Evolutionary conservation across 345 rosid genomes (phyloP), one percentile per base, ranked within the genome.

Genomic region (Gossypium raimondii): DNA sequence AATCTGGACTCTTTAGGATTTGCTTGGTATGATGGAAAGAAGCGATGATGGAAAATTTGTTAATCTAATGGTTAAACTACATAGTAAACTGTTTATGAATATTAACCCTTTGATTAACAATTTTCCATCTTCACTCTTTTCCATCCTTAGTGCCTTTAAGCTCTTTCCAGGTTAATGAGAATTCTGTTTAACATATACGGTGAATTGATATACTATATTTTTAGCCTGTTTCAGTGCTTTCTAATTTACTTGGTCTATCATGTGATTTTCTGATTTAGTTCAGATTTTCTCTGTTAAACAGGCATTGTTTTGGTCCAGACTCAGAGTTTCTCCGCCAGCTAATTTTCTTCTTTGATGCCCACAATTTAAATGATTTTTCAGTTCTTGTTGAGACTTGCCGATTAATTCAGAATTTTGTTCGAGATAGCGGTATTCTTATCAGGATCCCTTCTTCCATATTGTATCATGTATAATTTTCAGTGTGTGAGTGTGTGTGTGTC

Each of bases 231-330:
- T 59, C 27, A 27, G 67, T 38, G 13, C 10, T n/a, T 61, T 79
- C 60, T 45, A 11, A 68, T 17, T 17, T 50, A 50, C 0, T 45
- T 70, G 29, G 47, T 68, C 41, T 53, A 12, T 27, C 1, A 8
- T 17, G 53, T 63, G 29, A 20, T 16, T 41, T 68, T 2, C 22
- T 69, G 18, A 59, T 76, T 59, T 27, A 27, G 58, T 71, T 48
- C 27, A 24, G 4, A 34, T 60, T 77, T 25, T 70, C 47, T 57
- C 55, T 78, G 14, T 85, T 79, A 55, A 48, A 10, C 92, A 96
- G 99, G 85, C 79, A 78, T 84, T 93, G 88, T 80, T 96, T 96
- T 80, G 94, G 91, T 87, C 90, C 95, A 65, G 85, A 87, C 75
- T 96, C 99, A 25, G 86, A 79, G 70, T 96, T 93, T 82, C 89